phyloP scores from a whole-genome alignment of 1,139 yeast species.

The Chernovozyma aurita region DNA sequence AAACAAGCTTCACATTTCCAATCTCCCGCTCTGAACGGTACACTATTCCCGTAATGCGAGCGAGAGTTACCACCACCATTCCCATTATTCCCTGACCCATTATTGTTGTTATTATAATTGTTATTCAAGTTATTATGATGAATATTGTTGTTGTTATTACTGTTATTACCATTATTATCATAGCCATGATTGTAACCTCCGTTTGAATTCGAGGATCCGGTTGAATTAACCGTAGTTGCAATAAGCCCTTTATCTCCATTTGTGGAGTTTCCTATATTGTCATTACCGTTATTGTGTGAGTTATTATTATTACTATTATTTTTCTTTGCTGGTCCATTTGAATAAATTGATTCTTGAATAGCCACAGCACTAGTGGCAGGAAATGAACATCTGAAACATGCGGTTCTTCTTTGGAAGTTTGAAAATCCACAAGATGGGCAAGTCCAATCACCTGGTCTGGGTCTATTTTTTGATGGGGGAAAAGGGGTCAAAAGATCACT shows the following conservation, averaged over 20 bases:
- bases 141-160: slow-evolving; percentile 9
- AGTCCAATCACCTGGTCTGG: slow-evolving; percentile 97
- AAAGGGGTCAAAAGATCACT: slow-evolving; percentile 77
- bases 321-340: slow-evolving; percentile 12
- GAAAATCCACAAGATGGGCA: slow-evolving; percentile 96
- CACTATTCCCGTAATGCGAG: slow-evolving; percentile 35
- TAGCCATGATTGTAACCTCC: background rate
- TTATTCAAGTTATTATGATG: slow-evolving; percentile 5
- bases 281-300: slow-evolving; percentile 6
- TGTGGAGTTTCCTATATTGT: background rate
- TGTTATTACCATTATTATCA: slow-evolving; percentile 8
- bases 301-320: slow-evolving; percentile 7
- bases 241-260: background rate
- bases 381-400: slow-evolving; percentile 89
- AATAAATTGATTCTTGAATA: slow-evolving; percentile 50
- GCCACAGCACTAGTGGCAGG: slow-evolving; percentile 75
- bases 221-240: slow-evolving; percentile 1
- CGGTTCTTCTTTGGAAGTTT: slow-evolving; percentile 90
- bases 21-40: slow-evolving; percentile 95
- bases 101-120: slow-evolving; percentile 9
- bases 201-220: background rate
- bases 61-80: slow-evolving; percentile 12
- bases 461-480: slow-evolving; percentile 85
- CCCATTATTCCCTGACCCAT: slow-evolving; percentile 12
- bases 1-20: slow-evolving; percentile 91